These are phyloP conservation scores for Rhizopogon vulgaris DNA, from an alignment of 768 basidiomycete species.

Conservation along the genomic window DNA sequence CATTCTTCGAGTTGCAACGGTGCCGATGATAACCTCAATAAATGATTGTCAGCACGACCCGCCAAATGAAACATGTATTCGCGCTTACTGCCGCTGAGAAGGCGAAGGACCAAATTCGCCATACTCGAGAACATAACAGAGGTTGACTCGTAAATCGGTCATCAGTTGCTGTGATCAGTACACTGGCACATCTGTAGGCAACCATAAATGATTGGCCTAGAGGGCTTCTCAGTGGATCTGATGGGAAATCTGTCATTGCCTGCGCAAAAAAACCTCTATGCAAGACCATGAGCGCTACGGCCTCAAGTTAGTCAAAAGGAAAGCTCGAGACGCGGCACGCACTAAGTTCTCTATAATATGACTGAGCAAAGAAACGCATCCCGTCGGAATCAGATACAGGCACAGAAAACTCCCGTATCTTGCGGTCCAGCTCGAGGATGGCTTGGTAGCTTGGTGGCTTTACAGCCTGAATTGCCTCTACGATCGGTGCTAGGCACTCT, in stretches of 20 bases:
- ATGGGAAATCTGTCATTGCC: slow-evolving; percentile 42
- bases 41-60: neutral
- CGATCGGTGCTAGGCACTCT: slow-evolving; percentile 39
- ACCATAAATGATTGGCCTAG: slow-evolving; percentile 46
- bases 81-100: slow-evolving; percentile 48
- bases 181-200: slow-evolving; percentile 46
- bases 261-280: slow-evolving; percentile 56
- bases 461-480: slow-evolving; percentile 32
- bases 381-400: slow-evolving; percentile 24
- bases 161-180: slow-evolving; percentile 36
- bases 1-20: slow-evolving; percentile 42
- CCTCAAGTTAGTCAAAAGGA: slow-evolving; percentile 1
- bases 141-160: slow-evolving; percentile 40
- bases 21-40: slow-evolving; percentile 45
- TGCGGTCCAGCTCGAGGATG: slow-evolving; percentile 44
- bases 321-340: slow-evolving; percentile 3
- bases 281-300: slow-evolving; percentile 45
- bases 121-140: slow-evolving; percentile 42
- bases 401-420: slow-evolving; percentile 34
- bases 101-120: slow-evolving; percentile 53
- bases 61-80: neutral
- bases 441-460: slow-evolving; percentile 41
- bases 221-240: slow-evolving; percentile 41
- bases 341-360: slow-evolving; percentile 43
- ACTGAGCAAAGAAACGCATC: slow-evolving; percentile 37